Base-by-base conservation (phyloP, 805 yeast genomes). In the Myxozyma geophila region DNA sequence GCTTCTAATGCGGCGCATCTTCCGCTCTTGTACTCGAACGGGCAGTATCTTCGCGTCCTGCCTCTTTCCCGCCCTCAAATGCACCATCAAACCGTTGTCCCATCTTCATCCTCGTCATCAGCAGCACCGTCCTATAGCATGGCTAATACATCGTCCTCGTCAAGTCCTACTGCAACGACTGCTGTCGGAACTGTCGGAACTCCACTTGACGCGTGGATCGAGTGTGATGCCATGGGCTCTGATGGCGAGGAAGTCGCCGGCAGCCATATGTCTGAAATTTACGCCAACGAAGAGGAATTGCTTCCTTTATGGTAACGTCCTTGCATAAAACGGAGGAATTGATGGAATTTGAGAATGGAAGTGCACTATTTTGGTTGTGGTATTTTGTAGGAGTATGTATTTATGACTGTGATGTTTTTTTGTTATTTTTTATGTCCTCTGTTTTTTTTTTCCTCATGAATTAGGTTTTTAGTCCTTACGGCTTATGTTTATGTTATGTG, bases 191-290 rank as follows among this genome's bases (percentile, higher is more conserved):
- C 46, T 8, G n/a, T 60, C 28, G 55, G 58, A 39, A 51, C 53
- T 40, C 28, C 28, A 28, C 28, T 28, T 28, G 28, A 28, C 28
- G 28, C 28, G 28, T 59, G 58, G 58, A 48, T 59, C 28, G 63
- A 59, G 43, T 51, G 52, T 28, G 64, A 51, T n/a, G 41, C 64
- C n/a, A 52, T 39, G 17, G 58, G 46, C 9, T 35, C 59, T 19
- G 54, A 46, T 15, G 59, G 59, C 23, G 50, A 28, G 28, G 28
- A 28, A 28, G 5, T 36, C 8, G 9, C 49, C 33, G n/a, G 56
- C 6, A 53, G 51, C 17, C 52, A 56, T 4, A 48, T 46, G 21
- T 17, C 59, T 9, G 59, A 46, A 7, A 56, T 39, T 28, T 47
- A 46, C 21, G 44, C 43, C 8, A 47, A 46, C 28, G 51, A 46